Evolutionary conservation across 148 eudicot genomes (phyloP).

Genomic region (Oxyria digyna): DNA sequence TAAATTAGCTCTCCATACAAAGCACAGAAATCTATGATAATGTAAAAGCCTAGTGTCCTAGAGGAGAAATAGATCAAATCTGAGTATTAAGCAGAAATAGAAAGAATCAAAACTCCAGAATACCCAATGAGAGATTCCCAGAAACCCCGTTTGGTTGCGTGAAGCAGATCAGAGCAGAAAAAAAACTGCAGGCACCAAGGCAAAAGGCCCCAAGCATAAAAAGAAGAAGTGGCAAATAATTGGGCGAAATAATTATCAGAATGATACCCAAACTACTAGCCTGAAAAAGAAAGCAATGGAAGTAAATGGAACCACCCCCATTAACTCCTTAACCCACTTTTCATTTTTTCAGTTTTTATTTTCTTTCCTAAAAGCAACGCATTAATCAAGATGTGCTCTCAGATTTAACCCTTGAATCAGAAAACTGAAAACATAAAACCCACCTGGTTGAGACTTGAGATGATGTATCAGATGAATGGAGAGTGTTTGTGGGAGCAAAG

Average conservation of each 20-base stretch:
- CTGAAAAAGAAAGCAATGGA: slow-evolving; percentile 1
- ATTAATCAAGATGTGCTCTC: background rate
- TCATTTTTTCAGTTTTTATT: background rate
- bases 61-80: background rate
- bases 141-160: background rate
- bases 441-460: background rate
- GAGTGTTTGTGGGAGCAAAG: background rate
- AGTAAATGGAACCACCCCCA: slow-evolving; percentile 3
- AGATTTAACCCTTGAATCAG: background rate
- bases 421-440: background rate
- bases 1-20: background rate
- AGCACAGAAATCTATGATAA: slow-evolving; percentile 1
- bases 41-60: background rate
- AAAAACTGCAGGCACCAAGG: background rate
- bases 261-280: slow-evolving; percentile 1
- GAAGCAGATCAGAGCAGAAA: background rate
- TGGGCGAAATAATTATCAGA: background rate
- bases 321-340: slow-evolving; percentile 2
- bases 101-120: background rate
- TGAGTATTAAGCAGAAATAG: background rate
- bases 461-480: background rate
- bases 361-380: background rate
- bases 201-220: background rate
- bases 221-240: background rate
- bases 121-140: background rate